Evolutionary conservation across 2,329 filamentous ascomycete species (phyloP).

Genomic region (Trichoderma koningiopsis): DNA sequence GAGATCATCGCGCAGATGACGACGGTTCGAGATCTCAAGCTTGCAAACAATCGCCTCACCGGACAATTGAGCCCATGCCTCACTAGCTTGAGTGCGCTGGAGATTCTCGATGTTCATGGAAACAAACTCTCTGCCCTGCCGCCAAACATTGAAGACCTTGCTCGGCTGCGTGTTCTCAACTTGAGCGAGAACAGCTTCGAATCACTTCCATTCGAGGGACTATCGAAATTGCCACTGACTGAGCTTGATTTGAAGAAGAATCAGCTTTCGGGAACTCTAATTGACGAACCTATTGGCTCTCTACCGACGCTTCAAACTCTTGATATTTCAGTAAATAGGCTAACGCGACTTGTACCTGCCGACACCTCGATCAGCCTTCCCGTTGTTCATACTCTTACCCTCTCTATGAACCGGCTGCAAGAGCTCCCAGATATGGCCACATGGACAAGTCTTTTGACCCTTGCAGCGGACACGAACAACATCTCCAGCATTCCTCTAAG

Average conservation of each 20-base stretch:
- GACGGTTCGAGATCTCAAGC: slow-evolving; percentile 74
- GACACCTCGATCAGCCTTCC: slow-evolving; percentile 63
- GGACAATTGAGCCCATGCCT: slow-evolving; percentile 69
- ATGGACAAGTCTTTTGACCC: slow-evolving; percentile 72
- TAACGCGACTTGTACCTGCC: slow-evolving; percentile 56
- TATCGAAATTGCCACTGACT: slow-evolving; percentile 68
- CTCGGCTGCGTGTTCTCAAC: slow-evolving; percentile 73
- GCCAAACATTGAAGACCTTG: slow-evolving; percentile 64
- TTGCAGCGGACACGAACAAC: slow-evolving; percentile 81
- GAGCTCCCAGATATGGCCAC: slow-evolving; percentile 71
- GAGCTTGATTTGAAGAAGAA: slow-evolving; percentile 80
- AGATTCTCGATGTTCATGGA: slow-evolving; percentile 77
- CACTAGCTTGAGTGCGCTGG: slow-evolving; percentile 66
- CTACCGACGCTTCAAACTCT: slow-evolving; percentile 71
- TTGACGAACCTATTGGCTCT: slow-evolving; percentile 61
- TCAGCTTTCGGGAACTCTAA: slow-evolving; percentile 70
- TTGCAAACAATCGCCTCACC: slow-evolving; percentile 75
- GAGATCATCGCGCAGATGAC: slow-evolving; percentile 73
- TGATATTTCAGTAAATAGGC: slow-evolving; percentile 75
- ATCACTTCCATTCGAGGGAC: slow-evolving; percentile 67
- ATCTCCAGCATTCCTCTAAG: slow-evolving; percentile 75
- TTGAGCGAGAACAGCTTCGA: slow-evolving; percentile 77
- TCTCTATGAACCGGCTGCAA: slow-evolving; percentile 80
- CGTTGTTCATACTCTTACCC: slow-evolving; percentile 69
- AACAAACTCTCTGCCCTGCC: slow-evolving; percentile 79